Evolutionary conservation across 2,329 filamentous ascomycete genomes (phyloP).

Genomic region (Aspergillus sp.): DNA sequence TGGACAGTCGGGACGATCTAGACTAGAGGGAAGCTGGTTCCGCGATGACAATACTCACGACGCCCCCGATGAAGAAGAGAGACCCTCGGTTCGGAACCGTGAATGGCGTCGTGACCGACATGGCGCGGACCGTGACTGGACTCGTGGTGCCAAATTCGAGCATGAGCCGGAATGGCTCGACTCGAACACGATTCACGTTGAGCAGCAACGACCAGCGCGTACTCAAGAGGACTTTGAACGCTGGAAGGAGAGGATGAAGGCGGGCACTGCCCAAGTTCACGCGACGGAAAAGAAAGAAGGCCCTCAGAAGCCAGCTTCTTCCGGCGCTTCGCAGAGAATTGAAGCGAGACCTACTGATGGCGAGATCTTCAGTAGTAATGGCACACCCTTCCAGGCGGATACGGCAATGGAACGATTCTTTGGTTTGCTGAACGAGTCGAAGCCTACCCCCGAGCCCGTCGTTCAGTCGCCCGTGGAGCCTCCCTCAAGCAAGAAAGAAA

Average conservation of each 20-base stretch:
- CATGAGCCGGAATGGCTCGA: conserved; percentile 91
- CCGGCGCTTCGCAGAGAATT: conserved; percentile 24
- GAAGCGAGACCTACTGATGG: conserved; percentile 36
- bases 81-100: conserved; percentile 49
- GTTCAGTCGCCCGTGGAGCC: conserved; percentile 32
- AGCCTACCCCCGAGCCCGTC: conserved; percentile 33
- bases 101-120: conserved; percentile 52
- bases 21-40: conserved; percentile 67
- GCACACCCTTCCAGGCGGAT: conserved; percentile 57
- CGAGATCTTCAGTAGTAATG: conserved; percentile 47
- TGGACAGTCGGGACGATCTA: conserved; percentile 52
- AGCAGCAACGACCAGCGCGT: conserved; percentile 61
- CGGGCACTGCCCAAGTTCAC: conserved; percentile 41
- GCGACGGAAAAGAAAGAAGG: conserved; percentile 31
- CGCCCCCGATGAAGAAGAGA: conserved; percentile 35
- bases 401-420: conserved; percentile 72
- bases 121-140: conserved; percentile 47
- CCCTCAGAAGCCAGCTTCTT: conserved; percentile 12
- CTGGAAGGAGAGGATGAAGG: conserved; percentile 89
- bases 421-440: conserved; percentile 48
- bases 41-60: conserved; percentile 46
- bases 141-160: conserved; percentile 50
- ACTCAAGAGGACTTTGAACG: conserved; percentile 89
- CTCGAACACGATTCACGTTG: conserved; percentile 47
- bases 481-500: conserved; percentile 33